Percentiles rank a stretch among this genome's conserved stretches.
Evolutionary conservation across 2,329 filamentous ascomycete genomes (phyloP).

Genomic region (Neofusicoccum sp.): DNA sequence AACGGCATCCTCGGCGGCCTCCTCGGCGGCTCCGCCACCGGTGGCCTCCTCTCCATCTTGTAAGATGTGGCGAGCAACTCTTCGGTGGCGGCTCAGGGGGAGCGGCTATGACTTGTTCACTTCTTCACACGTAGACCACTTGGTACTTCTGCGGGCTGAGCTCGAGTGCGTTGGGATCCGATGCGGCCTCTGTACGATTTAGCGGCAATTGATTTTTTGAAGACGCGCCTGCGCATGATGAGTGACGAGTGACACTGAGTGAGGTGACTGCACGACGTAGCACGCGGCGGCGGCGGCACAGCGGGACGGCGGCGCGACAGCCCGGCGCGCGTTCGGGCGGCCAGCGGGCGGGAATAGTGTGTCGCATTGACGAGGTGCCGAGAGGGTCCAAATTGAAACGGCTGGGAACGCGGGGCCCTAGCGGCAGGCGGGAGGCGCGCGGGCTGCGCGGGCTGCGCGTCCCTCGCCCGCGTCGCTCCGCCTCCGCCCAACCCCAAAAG

Average conservation of each 20-base stretch:
- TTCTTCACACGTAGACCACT: background rate
- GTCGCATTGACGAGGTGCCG: conserved; percentile 8
- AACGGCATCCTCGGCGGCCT: conserved; percentile 1
- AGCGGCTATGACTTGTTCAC: background rate
- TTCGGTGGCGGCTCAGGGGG: background rate
- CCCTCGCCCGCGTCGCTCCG: conserved; percentile 6
- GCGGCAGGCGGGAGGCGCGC: background rate
- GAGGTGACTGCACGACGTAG: background rate
- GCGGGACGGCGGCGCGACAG: background rate
- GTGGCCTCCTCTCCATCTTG: conserved; percentile 4
- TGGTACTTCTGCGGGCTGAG: background rate
- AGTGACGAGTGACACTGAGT: background rate
- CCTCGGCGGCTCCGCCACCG: background rate
- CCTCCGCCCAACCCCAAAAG: background rate
- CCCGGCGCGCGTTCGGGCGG: background rate
- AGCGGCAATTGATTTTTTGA: conserved; percentile 13
- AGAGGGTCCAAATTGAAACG: background rate
- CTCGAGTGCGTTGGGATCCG: conserved; percentile 12
- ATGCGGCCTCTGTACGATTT: conserved; percentile 5
- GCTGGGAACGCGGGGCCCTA: background rate
- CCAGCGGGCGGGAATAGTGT: background rate
- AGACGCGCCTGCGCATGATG: background rate
- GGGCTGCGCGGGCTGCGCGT: background rate
- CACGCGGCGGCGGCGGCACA: background rate
- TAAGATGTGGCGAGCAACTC: no score